Percentiles rank a stretch among this genome's conserved stretches.
Evolutionary conservation across 1,284 basidiomycete species (phyloP).

Genomic region (Mycena citricolor): DNA sequence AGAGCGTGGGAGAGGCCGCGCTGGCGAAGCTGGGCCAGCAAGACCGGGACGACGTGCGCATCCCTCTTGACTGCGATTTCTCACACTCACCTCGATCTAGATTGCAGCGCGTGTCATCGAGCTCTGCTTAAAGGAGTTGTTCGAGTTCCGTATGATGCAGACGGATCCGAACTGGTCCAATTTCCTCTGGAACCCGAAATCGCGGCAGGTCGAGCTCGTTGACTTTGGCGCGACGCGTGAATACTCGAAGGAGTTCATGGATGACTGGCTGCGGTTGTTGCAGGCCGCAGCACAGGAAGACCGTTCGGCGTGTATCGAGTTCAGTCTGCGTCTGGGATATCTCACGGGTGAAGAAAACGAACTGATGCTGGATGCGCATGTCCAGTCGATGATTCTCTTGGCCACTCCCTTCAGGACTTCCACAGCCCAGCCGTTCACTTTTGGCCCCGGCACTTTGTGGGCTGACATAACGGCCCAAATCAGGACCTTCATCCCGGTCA

Average conservation of each 20-base stretch:
- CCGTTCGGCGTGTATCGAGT: slow-evolving; percentile 65
- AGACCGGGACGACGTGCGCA: slow-evolving; percentile 74
- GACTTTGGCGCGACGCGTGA: slow-evolving; percentile 95
- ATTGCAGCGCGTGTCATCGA: slow-evolving; percentile 84
- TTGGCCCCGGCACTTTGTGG: slow-evolving; percentile 68
- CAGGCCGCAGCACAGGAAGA: slow-evolving; percentile 77
- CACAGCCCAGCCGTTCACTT: slow-evolving; percentile 68
- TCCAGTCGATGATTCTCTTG: slow-evolving; percentile 80
- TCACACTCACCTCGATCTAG: slow-evolving; percentile 39
- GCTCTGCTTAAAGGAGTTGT: slow-evolving; percentile 88
- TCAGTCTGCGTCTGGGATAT: slow-evolving; percentile 84
- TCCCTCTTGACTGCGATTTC: neutral
- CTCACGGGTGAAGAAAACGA: slow-evolving; percentile 87
- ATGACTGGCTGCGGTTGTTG: slow-evolving; percentile 82
- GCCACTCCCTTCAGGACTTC: slow-evolving; percentile 75
- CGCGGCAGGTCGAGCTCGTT: slow-evolving; percentile 79
- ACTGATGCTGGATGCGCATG: slow-evolving; percentile 86
- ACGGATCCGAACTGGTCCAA: slow-evolving; percentile 99
- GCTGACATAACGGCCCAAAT: slow-evolving; percentile 72
- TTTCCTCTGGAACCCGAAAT: slow-evolving; percentile 82
- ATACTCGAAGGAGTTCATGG: slow-evolving; percentile 87
- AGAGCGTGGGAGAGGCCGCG: slow-evolving; percentile 73
- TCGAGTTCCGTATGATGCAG: slow-evolving; percentile 93
- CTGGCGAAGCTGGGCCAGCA: slow-evolving; percentile 54
- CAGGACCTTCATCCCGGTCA: slow-evolving; percentile 82